These are phyloP conservation scores for Sarocladium kiliense DNA, from an alignment of 2,329 filamentous ascomycete species.

Conservation along the genomic window DNA sequence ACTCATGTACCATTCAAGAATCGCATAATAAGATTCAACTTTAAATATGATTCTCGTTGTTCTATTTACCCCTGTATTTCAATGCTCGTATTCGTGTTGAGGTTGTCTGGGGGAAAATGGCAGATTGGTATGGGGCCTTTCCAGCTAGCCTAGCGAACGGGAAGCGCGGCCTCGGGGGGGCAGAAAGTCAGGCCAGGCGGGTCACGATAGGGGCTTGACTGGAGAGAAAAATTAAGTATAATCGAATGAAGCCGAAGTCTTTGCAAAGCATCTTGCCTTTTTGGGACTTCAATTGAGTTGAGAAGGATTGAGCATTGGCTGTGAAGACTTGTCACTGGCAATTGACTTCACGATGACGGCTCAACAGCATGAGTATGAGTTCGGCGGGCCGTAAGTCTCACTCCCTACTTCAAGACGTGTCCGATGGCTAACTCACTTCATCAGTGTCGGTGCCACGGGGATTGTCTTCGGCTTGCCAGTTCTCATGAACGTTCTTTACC, in stretches of 20 bases:
- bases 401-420: background rate
- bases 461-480: constrained; percentile 75
- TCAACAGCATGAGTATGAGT: background rate
- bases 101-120: background rate
- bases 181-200: background rate
- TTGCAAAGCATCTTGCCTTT: background rate
- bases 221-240: background rate
- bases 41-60: too few species aligned
- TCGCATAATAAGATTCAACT: too few species aligned
- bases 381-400: background rate
- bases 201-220: background rate
- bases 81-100: background rate
- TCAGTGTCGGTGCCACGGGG: constrained; percentile 54
- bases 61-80: too few species aligned
- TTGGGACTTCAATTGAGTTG: background rate
- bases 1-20: too few species aligned
- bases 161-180: too few species aligned
- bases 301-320: too few species aligned
- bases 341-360: background rate
- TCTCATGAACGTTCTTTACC: constrained; percentile 67
- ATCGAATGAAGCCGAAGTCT: background rate
- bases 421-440: background rate
- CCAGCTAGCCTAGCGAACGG: background rate
- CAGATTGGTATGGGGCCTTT: background rate
- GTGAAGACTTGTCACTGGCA: too few species aligned